These are phyloP conservation scores for Coelastrella sp. DNA, from an alignment of 139 green algal species.

Conservation along the genomic window DNA sequence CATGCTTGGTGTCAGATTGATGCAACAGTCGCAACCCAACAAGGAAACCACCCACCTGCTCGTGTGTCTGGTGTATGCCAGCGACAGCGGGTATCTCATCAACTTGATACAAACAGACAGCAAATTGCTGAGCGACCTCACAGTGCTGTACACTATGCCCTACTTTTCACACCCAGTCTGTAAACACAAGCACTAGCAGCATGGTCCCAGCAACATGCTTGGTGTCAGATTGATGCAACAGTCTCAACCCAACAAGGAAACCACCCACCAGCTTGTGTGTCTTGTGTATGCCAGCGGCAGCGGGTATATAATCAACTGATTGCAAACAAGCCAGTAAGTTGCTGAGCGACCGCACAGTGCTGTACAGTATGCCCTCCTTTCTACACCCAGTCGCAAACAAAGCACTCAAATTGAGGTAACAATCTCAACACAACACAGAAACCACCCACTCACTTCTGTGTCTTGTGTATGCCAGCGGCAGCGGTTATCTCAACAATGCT, in stretches of 20 bases:
- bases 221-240: not conserved
- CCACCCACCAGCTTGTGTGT: constrained; percentile 33
- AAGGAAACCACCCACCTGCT: constrained; percentile 6
- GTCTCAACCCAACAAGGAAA: not conserved
- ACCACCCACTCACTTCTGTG: constrained; percentile 22
- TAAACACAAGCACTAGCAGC: too few relatives aligned
- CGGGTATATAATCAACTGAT: constrained; percentile 53
- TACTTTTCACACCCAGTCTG: too few relatives aligned
- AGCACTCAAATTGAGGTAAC: not conserved
- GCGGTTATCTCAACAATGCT: constrained; percentile 50
- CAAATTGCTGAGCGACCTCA: not conserved
- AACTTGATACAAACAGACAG: constrained; percentile 46
- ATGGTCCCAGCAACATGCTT: too few relatives aligned
- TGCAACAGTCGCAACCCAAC: not conserved
- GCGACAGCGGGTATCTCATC: constrained; percentile 54
- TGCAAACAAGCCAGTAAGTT: not conserved
- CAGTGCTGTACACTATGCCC: not conserved
- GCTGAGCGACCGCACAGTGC: too few relatives aligned
- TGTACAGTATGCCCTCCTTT: too few relatives aligned
- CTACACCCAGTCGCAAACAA: not conserved
- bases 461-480: constrained; percentile 56
- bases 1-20: too few relatives aligned
- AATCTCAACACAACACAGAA: not conserved
- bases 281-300: constrained; percentile 57
- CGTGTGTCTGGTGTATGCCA: constrained; percentile 55